Evolutionary conservation across 106 monocot genomes (phyloP), one percentile per base, ranked within the genome.

Genomic region (Dioscorea alata): DNA sequence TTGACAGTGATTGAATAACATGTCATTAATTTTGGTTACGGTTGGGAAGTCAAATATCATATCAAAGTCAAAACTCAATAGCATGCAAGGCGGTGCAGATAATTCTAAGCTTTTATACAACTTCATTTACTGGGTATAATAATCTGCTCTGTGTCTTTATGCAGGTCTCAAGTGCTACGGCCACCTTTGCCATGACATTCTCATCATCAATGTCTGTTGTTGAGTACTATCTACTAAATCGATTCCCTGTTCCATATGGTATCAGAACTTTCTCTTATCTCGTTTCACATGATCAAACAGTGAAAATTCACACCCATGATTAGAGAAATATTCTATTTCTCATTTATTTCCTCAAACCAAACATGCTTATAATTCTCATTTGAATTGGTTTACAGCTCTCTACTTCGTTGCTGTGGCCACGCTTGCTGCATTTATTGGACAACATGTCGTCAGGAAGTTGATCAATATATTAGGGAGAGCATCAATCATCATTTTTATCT

Each of bases 111-210:
- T 10, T 42, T 42, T 42, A 42, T 42, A 42, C 42, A 42, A 42
- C 42, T 42, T 10, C 10, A 42, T 42, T 42, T 42, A 42, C 42
- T 6, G 42, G 42, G 42, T 42, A 6, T 42, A 42, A 42, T 42
- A 6, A 42, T 10, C 42, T 42, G 10, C 6, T 10, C 5, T 54
- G 12, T 33, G 53, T 79, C 28, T 57, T 51, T 57, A 13, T 73
- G 57, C 71, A 94, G 94, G 94, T 90, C n/a, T 90, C 90, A 19
- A 94, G 94, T 77, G 94, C 90, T n/a, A 94, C 90, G 2, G 87
- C 94, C 14, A 94, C 94, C 49, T 94, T 94, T 74, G 90, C 90
- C 9, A 94, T 94, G 94, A 90, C 85, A 31, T 94, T 94, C 77
- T 94, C 94, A 0, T 80, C 94, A 22, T 90, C 94, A 4, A 94